phyloP scores from a whole-genome alignment of 805 yeast species.

The Metschnikowia henanensis region DNA sequence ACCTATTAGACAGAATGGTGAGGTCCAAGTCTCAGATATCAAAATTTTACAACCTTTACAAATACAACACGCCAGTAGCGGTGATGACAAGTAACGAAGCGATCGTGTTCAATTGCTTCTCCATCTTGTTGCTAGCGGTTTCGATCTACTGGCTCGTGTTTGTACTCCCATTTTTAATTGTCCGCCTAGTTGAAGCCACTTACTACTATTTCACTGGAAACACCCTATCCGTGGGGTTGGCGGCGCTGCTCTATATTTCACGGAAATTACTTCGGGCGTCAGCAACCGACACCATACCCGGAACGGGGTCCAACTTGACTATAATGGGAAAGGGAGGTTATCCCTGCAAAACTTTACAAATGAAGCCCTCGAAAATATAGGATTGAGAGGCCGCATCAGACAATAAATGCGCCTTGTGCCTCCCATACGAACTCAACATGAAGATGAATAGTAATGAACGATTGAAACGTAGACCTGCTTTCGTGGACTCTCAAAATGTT shows the following conservation, averaged over 20 bases:
- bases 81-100: slow-evolving; percentile 28
- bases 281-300: background rate
- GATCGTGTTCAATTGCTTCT: slow-evolving; percentile 20
- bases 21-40: background rate
- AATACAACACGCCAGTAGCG: slow-evolving; percentile 29
- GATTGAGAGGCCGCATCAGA: too few species aligned
- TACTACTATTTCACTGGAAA: slow-evolving; percentile 23
- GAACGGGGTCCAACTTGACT: slow-evolving; percentile 1
- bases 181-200: slow-evolving; percentile 13
- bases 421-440: too few species aligned
- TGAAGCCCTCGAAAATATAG: too few species aligned
- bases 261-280: slow-evolving; percentile 1
- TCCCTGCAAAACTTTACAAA: too few species aligned
- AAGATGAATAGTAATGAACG: too few species aligned
- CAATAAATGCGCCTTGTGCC: too few species aligned
- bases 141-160: slow-evolving; percentile 18
- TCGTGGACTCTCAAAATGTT: too few species aligned
- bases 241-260: slow-evolving; percentile 2
- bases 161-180: slow-evolving; percentile 14
- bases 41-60: slow-evolving; percentile 22
- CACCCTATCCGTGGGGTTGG: slow-evolving; percentile 8
- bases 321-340: slow-evolving; percentile 1
- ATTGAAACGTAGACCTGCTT: too few species aligned
- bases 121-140: slow-evolving; percentile 13
- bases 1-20: too few species aligned